A percentile compares a stretch with the other conserved stretches of the same genome.
Conservation (phyloP, 371 early-diverging fungal genomes). For the Parasitella parasitica region DNA sequence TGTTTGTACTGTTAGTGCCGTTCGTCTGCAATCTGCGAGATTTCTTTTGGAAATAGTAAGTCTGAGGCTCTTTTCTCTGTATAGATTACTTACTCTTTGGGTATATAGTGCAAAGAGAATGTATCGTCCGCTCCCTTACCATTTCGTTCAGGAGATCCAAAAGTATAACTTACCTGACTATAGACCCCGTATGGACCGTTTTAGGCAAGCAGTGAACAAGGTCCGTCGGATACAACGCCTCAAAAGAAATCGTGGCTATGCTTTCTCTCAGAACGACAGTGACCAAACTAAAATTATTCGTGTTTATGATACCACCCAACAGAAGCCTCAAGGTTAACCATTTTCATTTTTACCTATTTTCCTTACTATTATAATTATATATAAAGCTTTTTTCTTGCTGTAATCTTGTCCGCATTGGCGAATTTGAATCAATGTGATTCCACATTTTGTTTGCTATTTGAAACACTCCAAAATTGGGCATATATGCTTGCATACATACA, state of each 20-base stretch:
- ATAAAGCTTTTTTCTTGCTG: background rate
- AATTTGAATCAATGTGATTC: background rate
- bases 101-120: conserved; percentile 70
- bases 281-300: conserved; percentile 94
- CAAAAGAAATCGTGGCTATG: conserved; percentile 93
- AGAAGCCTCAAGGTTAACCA: conserved; percentile 80
- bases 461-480: background rate
- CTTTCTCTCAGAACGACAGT: conserved; percentile 96
- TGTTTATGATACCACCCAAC: conserved; percentile 93
- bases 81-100: background rate
- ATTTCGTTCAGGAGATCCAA: conserved; percentile 97
- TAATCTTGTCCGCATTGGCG: background rate
- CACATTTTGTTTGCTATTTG: background rate
- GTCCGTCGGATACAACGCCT: conserved; percentile 91
- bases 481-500: background rate
- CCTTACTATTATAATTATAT: background rate
- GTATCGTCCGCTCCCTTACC: conserved; percentile 81
- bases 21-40: conserved; percentile 83
- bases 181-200: conserved; percentile 94
- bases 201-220: conserved; percentile 96
- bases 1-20: conserved; percentile 80
- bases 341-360: background rate
- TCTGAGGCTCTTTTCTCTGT: background rate
- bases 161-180: conserved; percentile 98
- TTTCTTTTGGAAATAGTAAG: conserved; percentile 91